Evolutionary conservation across 306 rosid species (phyloP).

Genomic region (Cicer bijugum): DNA sequence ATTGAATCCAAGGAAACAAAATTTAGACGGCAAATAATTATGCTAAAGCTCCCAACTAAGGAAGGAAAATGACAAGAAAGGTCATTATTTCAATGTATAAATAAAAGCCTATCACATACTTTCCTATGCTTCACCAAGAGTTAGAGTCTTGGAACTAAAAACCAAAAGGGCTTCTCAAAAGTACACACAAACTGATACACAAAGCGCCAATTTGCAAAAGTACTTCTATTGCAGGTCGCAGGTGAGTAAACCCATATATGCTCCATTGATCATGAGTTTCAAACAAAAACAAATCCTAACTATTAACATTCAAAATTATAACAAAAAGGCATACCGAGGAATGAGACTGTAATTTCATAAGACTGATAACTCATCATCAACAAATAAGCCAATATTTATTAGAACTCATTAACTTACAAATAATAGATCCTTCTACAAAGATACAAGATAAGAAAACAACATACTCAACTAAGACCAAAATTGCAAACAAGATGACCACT

Average conservation of each 20-base stretch:
- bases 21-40: neutral
- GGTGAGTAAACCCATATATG: neutral
- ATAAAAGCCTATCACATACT: neutral
- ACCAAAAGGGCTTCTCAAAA: neutral
- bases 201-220: neutral
- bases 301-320: neutral
- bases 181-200: neutral
- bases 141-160: neutral
- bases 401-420: neutral
- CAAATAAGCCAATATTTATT: constrained; percentile 1
- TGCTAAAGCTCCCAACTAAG: constrained; percentile 8
- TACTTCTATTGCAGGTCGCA: neutral
- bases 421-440: neutral
- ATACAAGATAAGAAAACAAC: neutral
- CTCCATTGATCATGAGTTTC: no score
- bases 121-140: constrained; percentile 1
- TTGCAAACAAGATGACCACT: constrained; percentile 4
- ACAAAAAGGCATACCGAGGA: neutral
- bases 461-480: constrained; percentile 7
- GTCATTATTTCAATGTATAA: constrained; percentile 1
- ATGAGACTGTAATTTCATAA: constrained; percentile 5
- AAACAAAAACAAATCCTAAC: neutral
- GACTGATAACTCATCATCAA: constrained; percentile 13
- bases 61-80: neutral
- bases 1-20: constrained; percentile 9